These are phyloP conservation scores for Sherardia arvensis DNA, from an alignment of 257 asterid species.

Conservation along the genomic window DNA sequence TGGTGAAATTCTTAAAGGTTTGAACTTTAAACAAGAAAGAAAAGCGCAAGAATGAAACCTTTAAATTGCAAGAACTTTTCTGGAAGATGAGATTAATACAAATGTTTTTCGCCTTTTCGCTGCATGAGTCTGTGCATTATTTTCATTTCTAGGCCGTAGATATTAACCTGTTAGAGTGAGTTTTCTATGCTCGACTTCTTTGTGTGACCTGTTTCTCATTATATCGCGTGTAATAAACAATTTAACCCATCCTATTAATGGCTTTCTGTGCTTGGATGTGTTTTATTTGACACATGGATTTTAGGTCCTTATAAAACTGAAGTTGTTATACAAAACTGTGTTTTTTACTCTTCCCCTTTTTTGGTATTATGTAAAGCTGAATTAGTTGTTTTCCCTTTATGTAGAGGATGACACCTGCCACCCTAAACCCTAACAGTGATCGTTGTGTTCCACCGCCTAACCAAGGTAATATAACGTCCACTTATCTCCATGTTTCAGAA, in stretches of 20 bases:
- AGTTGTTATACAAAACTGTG: not conserved
- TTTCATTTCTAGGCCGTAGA: not conserved
- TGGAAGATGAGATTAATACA: not conserved
- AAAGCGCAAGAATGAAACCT: not conserved
- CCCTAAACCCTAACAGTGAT: conserved; percentile 37
- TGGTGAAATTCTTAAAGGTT: not conserved
- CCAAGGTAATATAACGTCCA: conserved; percentile 25
- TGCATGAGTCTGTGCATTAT: not conserved
- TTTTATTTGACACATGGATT: not conserved
- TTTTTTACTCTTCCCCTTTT: not conserved
- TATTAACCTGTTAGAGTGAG: not conserved
- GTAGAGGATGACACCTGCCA: conserved; percentile 31
- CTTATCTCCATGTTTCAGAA: not conserved
- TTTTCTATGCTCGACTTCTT: not conserved
- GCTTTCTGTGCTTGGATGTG: not conserved
- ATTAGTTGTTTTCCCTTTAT: not conserved
- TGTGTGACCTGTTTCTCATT: not conserved
- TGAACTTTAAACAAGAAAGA: not conserved
- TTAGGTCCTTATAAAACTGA: not conserved
- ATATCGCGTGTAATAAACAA: not conserved
- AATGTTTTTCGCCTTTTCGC: too few species aligned
- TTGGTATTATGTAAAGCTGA: conserved; percentile 4
- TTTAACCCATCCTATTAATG: not conserved
- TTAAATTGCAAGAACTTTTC: not conserved
- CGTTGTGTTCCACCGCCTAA: conserved; percentile 37